Conservation (phyloP, 2,329 filamentous ascomycete genomes). For the Dothideomycetidae sp. region DNA sequence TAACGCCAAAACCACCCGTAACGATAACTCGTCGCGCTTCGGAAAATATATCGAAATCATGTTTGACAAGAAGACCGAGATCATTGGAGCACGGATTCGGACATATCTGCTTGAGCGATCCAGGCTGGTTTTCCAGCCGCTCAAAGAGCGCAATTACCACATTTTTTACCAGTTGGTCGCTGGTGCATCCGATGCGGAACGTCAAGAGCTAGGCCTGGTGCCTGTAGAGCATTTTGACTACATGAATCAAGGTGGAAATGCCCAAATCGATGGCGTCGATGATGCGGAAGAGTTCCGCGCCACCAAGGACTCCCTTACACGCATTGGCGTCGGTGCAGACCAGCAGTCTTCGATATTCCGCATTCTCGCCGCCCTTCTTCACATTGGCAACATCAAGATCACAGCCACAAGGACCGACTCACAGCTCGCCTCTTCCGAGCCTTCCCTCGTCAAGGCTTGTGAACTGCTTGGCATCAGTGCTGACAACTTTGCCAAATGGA, state of each 20-base stretch:
- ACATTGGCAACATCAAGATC: conserved; percentile 95
- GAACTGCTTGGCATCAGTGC: conserved; percentile 76
- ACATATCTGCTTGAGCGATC: conserved; percentile 93
- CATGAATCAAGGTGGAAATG: conserved; percentile 84
- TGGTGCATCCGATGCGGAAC: conserved; percentile 73
- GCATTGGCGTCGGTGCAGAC: conserved; percentile 63
- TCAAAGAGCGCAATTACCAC: conserved; percentile 97
- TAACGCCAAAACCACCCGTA: conserved; percentile 98
- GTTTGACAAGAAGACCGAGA: conserved; percentile 90
- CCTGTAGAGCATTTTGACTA: conserved; percentile 89
- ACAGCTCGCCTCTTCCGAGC: conserved; percentile 64
- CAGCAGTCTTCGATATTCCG: conserved; percentile 81
- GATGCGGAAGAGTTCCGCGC: conserved; percentile 89
- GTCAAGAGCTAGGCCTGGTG: conserved; percentile 62
- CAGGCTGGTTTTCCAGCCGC: conserved; percentile 86
- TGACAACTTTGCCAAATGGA: conserved; percentile 87
- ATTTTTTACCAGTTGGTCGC: conserved; percentile 97
- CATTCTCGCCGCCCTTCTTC: conserved; percentile 75
- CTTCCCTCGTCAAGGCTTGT: conserved; percentile 68
- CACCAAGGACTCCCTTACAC: conserved; percentile 71
- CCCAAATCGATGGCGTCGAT: conserved; percentile 84
- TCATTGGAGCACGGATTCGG: conserved; percentile 93
- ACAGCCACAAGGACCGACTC: conserved; percentile 80
- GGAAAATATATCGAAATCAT: conserved; percentile 99
- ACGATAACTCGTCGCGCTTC: conserved; percentile 97